Evolutionary conservation across 441 rosid genomes (phyloP).

Genomic region (Croton laevigatus): DNA sequence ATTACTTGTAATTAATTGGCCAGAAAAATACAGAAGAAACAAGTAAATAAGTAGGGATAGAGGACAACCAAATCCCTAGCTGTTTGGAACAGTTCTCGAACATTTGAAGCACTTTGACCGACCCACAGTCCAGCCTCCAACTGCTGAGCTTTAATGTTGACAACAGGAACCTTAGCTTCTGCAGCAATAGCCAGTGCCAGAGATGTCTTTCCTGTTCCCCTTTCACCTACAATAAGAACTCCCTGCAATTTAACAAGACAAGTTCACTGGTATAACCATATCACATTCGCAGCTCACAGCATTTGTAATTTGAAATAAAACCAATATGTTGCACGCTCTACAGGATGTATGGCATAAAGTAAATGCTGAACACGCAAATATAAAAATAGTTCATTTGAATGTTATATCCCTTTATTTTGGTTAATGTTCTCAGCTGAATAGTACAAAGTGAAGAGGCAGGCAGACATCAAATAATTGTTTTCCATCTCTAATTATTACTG

Average conservation of each 20-base stretch:
- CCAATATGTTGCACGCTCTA: slow-evolving; percentile 3
- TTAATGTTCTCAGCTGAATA: background rate
- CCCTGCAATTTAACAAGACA: slow-evolving; percentile 56
- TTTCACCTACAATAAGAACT: slow-evolving; percentile 96
- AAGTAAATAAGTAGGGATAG: slow-evolving; percentile 20
- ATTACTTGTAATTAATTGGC: background rate
- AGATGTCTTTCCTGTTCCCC: slow-evolving; percentile 97
- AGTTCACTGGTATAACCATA: slow-evolving; percentile 11
- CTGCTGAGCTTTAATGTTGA: slow-evolving; percentile 81
- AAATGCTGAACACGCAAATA: background rate
- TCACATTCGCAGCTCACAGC: background rate
- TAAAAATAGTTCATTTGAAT: background rate
- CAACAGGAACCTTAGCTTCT: slow-evolving; percentile 96
- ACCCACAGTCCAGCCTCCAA: slow-evolving; percentile 98
- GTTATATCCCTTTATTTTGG: background rate
- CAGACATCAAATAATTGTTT: background rate
- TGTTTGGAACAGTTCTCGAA: slow-evolving; percentile 95
- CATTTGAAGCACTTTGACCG: slow-evolving; percentile 98
- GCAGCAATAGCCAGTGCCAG: slow-evolving; percentile 96
- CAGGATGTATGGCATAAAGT: background rate
- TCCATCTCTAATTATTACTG: background rate
- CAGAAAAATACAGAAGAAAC: background rate
- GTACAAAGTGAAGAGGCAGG: background rate
- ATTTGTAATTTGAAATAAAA: slow-evolving; percentile 9
- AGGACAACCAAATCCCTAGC: slow-evolving; percentile 88